A percentile compares a stretch with the other conserved stretches of the same genome.
Conservation (phyloP, 2,329 filamentous ascomycete species). For the Aureobasidium lini region DNA sequence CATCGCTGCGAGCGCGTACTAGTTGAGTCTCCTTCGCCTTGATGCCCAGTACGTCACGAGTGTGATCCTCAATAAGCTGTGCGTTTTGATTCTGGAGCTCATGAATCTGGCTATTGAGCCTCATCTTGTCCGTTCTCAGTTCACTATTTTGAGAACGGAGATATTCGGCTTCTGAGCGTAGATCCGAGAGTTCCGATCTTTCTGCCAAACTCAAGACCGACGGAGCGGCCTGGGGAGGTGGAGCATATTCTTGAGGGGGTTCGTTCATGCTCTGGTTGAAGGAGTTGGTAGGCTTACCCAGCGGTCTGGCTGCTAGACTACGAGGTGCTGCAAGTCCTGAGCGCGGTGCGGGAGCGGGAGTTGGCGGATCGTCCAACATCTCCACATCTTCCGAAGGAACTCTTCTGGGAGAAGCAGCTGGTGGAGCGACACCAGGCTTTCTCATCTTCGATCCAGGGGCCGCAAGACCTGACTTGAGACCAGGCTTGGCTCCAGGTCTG, state of each 20-base stretch:
- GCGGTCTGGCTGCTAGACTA: conserved; percentile 76
- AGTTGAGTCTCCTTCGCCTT: conserved; percentile 96
- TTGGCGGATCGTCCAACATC: conserved; percentile 27
- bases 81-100: conserved; percentile 97
- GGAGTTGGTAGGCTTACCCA: conserved; percentile 64
- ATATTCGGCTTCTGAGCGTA: conserved; percentile 75
- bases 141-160: conserved; percentile 71
- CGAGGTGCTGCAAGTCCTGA: conserved; percentile 38
- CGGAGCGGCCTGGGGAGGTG: conserved; percentile 37
- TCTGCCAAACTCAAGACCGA: conserved; percentile 71
- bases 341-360: conserved; percentile 33
- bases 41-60: conserved; percentile 87
- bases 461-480: conserved; percentile 33
- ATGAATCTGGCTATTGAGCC: conserved; percentile 76
- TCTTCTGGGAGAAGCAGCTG: conserved; percentile 27
- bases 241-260: conserved; percentile 22
- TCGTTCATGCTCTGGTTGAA: conserved; percentile 48
- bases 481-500: conserved; percentile 38
- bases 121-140: conserved; percentile 70
- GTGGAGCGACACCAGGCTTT: conserved; percentile 31
- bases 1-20: conserved; percentile 82
- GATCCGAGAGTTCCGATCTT: conserved; percentile 82
- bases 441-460: conserved; percentile 34
- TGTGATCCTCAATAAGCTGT: conserved; percentile 93
- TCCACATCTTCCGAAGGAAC: conserved; percentile 46